These are phyloP conservation scores for Xylaria sp. DNA, from an alignment of 2,329 filamentous ascomycete species.

Conservation along the genomic window DNA sequence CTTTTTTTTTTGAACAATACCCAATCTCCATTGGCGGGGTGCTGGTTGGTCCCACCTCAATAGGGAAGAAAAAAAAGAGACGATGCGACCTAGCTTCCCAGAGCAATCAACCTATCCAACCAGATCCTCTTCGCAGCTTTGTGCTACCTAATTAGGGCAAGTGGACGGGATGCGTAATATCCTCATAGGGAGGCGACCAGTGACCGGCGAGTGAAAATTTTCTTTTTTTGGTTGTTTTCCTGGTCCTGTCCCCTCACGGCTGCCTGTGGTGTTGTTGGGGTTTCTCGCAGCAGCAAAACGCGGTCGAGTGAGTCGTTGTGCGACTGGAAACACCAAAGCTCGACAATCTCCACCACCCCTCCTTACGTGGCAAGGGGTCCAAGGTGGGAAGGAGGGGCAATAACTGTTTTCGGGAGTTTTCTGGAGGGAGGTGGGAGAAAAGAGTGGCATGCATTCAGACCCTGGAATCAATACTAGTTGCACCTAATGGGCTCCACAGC, in stretches of 20 bases:
- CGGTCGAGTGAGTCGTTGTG: slow-evolving; percentile 1
- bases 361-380: slow-evolving; percentile 30
- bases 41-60: slow-evolving; percentile 29
- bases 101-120: slow-evolving; percentile 5
- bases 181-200: slow-evolving; percentile 10
- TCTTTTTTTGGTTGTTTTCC: background rate
- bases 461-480: slow-evolving; percentile 16
- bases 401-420: background rate
- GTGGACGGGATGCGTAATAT: background rate
- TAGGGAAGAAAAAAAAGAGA: slow-evolving; percentile 6
- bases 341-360: slow-evolving; percentile 7
- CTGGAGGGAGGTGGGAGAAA: slow-evolving; percentile 1
- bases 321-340: slow-evolving; percentile 2
- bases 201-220: slow-evolving; percentile 20
- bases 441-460: slow-evolving; percentile 20
- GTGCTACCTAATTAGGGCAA: slow-evolving; percentile 21
- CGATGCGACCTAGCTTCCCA: slow-evolving; percentile 19
- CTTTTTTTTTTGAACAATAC: slow-evolving; percentile 25
- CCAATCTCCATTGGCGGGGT: slow-evolving; percentile 38
- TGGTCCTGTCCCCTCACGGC: slow-evolving; percentile 7
- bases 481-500: slow-evolving; percentile 17
- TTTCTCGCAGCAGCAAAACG: background rate
- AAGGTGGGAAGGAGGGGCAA: slow-evolving; percentile 24
- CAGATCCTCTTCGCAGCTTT: slow-evolving; percentile 1
- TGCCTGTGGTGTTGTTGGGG: background rate